Evolutionary conservation across 352 stramenopile species (phyloP).

Genomic region (Phytopythium oedochilum): DNA sequence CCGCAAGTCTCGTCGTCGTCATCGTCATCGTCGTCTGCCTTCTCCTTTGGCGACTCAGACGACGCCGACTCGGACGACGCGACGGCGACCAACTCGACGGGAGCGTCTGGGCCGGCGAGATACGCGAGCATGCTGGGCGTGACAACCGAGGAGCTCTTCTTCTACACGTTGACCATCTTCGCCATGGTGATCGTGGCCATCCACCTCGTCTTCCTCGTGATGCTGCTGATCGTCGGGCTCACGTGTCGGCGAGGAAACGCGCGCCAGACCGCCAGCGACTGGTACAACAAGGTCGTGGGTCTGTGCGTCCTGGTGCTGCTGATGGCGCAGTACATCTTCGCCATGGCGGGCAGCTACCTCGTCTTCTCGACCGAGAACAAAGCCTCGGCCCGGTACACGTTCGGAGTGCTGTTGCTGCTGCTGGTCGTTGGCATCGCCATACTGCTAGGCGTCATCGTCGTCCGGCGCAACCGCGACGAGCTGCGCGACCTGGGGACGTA

Average conservation of each 20-base stretch:
- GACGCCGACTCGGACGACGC: not conserved
- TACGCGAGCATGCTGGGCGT: conserved; percentile 56
- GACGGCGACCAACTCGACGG: not conserved
- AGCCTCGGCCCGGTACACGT: conserved; percentile 29
- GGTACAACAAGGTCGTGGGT: conserved; percentile 85
- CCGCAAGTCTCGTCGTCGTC: not conserved
- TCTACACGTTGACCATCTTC: conserved; percentile 57
- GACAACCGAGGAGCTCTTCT: conserved; percentile 47
- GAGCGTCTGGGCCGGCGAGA: conserved; percentile 32
- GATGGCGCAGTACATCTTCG: conserved; percentile 84
- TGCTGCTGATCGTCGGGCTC: conserved; percentile 4
- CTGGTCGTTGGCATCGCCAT: conserved; percentile 48
- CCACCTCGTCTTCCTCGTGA: conserved; percentile 45
- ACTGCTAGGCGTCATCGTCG: conserved; percentile 62
- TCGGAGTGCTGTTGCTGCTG: conserved; percentile 43
- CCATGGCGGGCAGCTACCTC: conserved; percentile 78
- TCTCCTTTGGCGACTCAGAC: not conserved
- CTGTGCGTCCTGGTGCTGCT: conserved; percentile 61
- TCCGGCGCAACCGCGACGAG: conserved; percentile 60
- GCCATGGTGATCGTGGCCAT: conserved; percentile 37
- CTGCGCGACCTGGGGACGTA: conserved; percentile 70
- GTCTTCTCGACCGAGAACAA: conserved; percentile 40
- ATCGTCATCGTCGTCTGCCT: not conserved
- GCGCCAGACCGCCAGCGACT: conserved; percentile 17
- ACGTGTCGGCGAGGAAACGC: conserved; percentile 1